Evolutionary conservation across 2,329 filamentous ascomycete species (phyloP).

Genomic region (Gyromitra esculenta): DNA sequence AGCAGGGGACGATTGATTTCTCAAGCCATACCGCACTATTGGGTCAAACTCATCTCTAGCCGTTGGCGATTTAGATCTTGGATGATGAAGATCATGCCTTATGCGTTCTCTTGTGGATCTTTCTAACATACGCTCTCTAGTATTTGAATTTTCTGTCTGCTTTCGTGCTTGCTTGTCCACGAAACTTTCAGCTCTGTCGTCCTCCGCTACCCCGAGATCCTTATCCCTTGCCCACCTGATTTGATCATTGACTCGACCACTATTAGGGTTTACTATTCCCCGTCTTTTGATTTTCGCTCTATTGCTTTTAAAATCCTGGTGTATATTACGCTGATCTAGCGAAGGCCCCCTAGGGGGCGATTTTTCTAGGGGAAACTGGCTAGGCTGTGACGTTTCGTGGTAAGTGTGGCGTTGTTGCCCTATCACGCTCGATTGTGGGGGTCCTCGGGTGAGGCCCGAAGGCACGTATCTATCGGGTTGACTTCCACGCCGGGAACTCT

Average conservation of each 20-base stretch:
- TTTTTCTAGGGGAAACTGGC: not conserved
- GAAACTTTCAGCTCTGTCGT: slow-evolving; percentile 13
- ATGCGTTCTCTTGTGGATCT: slow-evolving; percentile 7
- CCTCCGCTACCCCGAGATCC: not conserved
- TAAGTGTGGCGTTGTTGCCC: slow-evolving; percentile 8
- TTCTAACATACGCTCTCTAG: slow-evolving; percentile 8
- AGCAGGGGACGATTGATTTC: not conserved
- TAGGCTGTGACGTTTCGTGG: slow-evolving; percentile 23
- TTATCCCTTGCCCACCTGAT: slow-evolving; percentile 18
- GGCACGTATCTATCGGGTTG: slow-evolving; percentile 16
- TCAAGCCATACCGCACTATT: not conserved
- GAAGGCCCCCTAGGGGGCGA: not conserved
- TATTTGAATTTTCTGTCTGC: not conserved
- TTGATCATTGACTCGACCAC: slow-evolving; percentile 4
- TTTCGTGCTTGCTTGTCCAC: slow-evolving; percentile 14
- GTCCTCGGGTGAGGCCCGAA: not conserved
- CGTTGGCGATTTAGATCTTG: slow-evolving; percentile 12
- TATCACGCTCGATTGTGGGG: slow-evolving; percentile 11
- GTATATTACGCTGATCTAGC: slow-evolving; percentile 10
- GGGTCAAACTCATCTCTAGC: slow-evolving; percentile 14
- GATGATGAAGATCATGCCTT: not conserved
- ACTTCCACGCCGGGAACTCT: slow-evolving; percentile 20
- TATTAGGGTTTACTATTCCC: slow-evolving; percentile 10
- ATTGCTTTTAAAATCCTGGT: slow-evolving; percentile 12
- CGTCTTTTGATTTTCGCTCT: slow-evolving; percentile 12